phyloP scores from a whole-genome alignment of 371 early-diverging fungal species.

The Apophysomyces ossiformis region DNA sequence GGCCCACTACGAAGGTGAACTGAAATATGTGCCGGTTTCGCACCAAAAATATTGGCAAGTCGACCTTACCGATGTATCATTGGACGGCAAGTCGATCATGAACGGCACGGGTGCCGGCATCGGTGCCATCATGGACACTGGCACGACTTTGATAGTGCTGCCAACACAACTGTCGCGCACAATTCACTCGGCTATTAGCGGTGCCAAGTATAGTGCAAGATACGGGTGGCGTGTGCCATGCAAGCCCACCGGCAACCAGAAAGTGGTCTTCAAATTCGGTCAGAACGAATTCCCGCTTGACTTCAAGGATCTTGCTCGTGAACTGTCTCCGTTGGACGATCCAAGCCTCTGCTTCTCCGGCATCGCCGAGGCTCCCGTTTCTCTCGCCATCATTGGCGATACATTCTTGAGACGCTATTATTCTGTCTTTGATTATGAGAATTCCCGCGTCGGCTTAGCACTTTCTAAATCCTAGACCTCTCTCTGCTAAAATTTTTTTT shows the following conservation, averaged over 20 bases:
- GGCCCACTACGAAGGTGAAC: slow-evolving; percentile 44
- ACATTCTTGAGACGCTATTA: slow-evolving; percentile 41
- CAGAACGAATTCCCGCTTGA: slow-evolving; percentile 22
- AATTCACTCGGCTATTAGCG: slow-evolving; percentile 48
- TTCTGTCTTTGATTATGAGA: slow-evolving; percentile 35
- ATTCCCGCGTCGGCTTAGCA: slow-evolving; percentile 30
- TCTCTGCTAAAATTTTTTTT: not conserved
- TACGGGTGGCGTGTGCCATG: slow-evolving; percentile 53
- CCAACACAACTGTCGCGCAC: slow-evolving; percentile 39
- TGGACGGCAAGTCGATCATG: slow-evolving; percentile 23
- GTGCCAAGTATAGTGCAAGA: slow-evolving; percentile 30
- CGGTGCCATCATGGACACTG: slow-evolving; percentile 45
- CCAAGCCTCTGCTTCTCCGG: slow-evolving; percentile 41
- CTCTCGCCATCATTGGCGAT: slow-evolving; percentile 37
- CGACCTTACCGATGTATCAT: slow-evolving; percentile 39
- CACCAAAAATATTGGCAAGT: slow-evolving; percentile 58
- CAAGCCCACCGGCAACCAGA: slow-evolving; percentile 12
- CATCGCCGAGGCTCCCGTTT: slow-evolving; percentile 34
- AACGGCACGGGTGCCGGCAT: not conserved
- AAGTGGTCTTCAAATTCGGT: slow-evolving; percentile 24
- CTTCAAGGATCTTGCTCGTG: slow-evolving; percentile 27
- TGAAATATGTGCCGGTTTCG: slow-evolving; percentile 46
- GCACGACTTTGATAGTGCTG: slow-evolving; percentile 33
- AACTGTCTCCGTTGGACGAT: slow-evolving; percentile 17
- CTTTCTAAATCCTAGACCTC: slow-evolving; percentile 19